Base-by-base conservation (phyloP, 768 basidiomycete species). In the Galerina sulciceps region DNA sequence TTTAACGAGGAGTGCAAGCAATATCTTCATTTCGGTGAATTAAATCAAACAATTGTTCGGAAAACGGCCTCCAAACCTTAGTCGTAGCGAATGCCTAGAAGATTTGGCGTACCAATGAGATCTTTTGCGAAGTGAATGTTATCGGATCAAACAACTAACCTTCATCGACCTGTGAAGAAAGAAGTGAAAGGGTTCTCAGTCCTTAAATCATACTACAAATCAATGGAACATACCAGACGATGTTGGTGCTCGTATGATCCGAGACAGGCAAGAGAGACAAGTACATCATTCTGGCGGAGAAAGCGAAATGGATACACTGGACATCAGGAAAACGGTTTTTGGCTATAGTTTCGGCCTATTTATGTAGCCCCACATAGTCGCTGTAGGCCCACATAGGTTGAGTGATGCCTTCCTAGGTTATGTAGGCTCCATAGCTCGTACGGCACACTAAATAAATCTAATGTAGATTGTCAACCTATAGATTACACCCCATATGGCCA, bases 241-340 rank as follows among this genome's bases (percentile, higher is more conserved):
- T 41, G 10, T 53, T 40, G 20, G 51, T 20, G 10, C 42, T 18
- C 2, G 20, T 41, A 31, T 41, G 31, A 14, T 23, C 42, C 26
- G 38, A 22, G 4, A 17, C 13, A 10, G 22, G 40, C 37, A 41
- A 41, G 9, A 40, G 42, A 6, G 37, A 38, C 18, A 23, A 37
- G 41, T 41, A 23, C 37, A 53, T 53, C 51, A 53, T 53, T 13
- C 31, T 53, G 11, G 51, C 51, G 1, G 51, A 53, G 26, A 53
- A 53, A 2, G 51, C 26, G 20, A 53, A 53, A 26, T 53, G 51
- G 11, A 53, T 17, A 18, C 51, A 53, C 1, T 53, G 38, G 10
- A 53, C 26, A 26, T 26, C 26, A 26, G 26, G 26, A 26, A 26
- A 26, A 26, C 26, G 26, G 26, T 26, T 26, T 26, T 26, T 6